These are phyloP conservation scores for Bolboschoenus planiculmis DNA, from an alignment of 176 grass and related monocot genomes.

Conservation along the genomic window DNA sequence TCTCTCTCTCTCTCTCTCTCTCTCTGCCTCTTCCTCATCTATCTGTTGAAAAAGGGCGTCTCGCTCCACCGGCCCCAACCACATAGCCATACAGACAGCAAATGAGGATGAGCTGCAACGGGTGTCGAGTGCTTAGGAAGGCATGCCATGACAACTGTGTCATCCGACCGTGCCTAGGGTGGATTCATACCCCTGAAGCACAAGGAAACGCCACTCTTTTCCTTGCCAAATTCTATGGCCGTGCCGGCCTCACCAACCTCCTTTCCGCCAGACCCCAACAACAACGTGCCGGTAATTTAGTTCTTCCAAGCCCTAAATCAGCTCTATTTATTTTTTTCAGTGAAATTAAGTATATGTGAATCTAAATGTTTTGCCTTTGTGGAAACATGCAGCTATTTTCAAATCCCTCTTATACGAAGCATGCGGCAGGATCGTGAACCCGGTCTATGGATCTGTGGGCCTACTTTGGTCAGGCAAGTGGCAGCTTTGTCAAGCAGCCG, in stretches of 20 bases:
- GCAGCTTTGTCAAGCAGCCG: constrained; percentile 51
- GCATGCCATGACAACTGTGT: constrained; percentile 47
- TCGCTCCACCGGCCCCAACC: not conserved
- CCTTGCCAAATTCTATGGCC: constrained; percentile 76
- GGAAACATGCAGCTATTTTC: constrained; percentile 38
- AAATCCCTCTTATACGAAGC: constrained; percentile 63
- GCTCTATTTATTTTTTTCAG: not conserved
- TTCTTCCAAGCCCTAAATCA: not conserved
- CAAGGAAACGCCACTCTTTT: constrained; percentile 72
- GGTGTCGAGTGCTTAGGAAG: constrained; percentile 57
- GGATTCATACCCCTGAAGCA: constrained; percentile 45
- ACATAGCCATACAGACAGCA: not conserved
- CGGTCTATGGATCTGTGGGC: constrained; percentile 52
- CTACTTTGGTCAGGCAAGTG: constrained; percentile 63
- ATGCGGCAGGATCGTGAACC: constrained; percentile 55
- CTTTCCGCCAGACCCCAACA: constrained; percentile 38
- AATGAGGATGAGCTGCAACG: constrained; percentile 69
- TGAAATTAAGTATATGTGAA: not conserved
- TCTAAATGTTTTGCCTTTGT: not conserved
- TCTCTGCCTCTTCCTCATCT: too few species aligned
- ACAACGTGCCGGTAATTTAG: constrained; percentile 32
- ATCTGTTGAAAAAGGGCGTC: not conserved
- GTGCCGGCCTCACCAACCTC: constrained; percentile 56
- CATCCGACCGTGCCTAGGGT: constrained; percentile 48
- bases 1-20: not conserved